phyloP scores from a whole-genome alignment of 106 monocot genomes.

The Cymbidium sinense region DNA sequence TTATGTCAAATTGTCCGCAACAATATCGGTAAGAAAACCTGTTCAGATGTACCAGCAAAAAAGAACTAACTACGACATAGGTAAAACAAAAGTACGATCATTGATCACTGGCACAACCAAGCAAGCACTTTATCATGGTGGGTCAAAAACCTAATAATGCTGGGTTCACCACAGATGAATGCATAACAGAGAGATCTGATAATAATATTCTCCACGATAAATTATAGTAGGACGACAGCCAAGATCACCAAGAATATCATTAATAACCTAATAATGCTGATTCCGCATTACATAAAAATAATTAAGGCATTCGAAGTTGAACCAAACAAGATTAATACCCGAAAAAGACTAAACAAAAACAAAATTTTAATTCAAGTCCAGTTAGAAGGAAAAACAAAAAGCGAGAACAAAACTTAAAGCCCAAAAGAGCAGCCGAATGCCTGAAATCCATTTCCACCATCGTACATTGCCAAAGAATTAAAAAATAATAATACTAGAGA shows the following conservation, averaged over 20 bases:
- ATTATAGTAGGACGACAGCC: neutral
- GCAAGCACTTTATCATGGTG: neutral
- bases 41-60: neutral
- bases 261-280: neutral
- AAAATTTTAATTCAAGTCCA: too few relatives aligned
- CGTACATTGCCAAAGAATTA: neutral
- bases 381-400: too few relatives aligned
- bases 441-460: neutral
- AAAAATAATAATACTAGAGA: neutral
- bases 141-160: neutral
- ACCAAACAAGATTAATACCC: too few relatives aligned
- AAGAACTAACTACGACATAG: too few relatives aligned
- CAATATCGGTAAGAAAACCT: neutral
- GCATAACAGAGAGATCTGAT: neutral
- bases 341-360: too few relatives aligned
- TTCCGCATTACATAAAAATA: neutral
- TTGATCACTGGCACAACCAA: neutral
- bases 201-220: neutral
- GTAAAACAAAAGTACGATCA: too few relatives aligned
- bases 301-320: neutral
- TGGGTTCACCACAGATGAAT: neutral
- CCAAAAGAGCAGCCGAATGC: neutral
- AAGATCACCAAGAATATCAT: neutral
- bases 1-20: neutral
- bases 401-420: too few relatives aligned